A percentile compares a stretch with the other conserved stretches of the same genome.
phyloP scores from a whole-genome alignment of 2,329 filamentous ascomycete species.

The Alternaria gaisen region DNA sequence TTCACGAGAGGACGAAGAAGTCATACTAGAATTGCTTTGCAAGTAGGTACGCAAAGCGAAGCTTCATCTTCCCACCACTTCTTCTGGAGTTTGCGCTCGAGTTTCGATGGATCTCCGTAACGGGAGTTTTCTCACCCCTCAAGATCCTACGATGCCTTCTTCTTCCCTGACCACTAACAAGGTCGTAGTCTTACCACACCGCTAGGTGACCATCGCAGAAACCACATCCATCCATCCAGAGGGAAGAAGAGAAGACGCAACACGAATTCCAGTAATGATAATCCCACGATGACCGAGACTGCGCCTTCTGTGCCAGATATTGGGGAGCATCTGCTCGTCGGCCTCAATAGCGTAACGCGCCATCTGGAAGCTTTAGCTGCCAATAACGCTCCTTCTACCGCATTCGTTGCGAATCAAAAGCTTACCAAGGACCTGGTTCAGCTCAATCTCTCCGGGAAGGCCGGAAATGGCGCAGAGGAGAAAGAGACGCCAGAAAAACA shows the following conservation, averaged over 20 bases:
- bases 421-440: neutral
- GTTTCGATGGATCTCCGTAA: neutral
- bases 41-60: conserved; percentile 58
- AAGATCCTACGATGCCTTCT: neutral
- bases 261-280: conserved; percentile 7
- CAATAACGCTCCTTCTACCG: conserved; percentile 23
- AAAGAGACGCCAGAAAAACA: neutral
- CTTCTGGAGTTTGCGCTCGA: neutral
- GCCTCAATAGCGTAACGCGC: conserved; percentile 70
- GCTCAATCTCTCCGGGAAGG: neutral
- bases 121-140: neutral
- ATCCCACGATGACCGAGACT: conserved; percentile 4
- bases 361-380: conserved; percentile 61
- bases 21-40: conserved; percentile 73
- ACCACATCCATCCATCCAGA: conserved; percentile 65
- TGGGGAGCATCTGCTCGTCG: conserved; percentile 67
- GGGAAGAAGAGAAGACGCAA: conserved; percentile 62
- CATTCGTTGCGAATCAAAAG: conserved; percentile 6
- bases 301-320: conserved; percentile 59
- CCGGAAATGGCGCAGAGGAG: neutral
- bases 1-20: conserved; percentile 66
- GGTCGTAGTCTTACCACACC: conserved; percentile 67
- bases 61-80: neutral
- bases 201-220: conserved; percentile 68
- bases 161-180: neutral